Evolutionary conservation across 192 early-diverging fungal genomes (phyloP).

Genomic region (Lobosporangium transversale): DNA sequence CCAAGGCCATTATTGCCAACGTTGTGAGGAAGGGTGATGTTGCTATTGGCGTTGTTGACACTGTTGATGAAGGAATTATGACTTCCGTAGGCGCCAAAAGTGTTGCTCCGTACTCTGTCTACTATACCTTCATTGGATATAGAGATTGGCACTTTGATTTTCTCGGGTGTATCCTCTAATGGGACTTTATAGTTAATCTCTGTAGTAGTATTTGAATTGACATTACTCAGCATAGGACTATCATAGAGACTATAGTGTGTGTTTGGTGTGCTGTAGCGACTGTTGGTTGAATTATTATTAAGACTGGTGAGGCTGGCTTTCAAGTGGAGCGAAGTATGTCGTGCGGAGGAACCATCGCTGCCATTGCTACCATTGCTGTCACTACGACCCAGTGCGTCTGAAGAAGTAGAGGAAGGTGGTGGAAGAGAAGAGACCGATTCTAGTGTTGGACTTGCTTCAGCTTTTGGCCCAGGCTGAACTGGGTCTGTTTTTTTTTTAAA

Average conservation of each 20-base stretch:
- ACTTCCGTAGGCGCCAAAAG: background rate
- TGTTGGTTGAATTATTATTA: conserved; percentile 1
- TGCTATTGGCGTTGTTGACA: conserved; percentile 10
- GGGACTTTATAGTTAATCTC: conserved; percentile 29
- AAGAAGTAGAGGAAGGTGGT: background rate
- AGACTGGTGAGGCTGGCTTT: conserved; percentile 11
- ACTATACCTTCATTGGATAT: background rate
- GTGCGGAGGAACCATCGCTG: too few species aligned
- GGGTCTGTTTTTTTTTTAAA: conserved; percentile 36
- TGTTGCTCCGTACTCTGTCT: conserved; percentile 11
- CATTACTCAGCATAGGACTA: background rate
- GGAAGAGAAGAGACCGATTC: conserved; percentile 10
- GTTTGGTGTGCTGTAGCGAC: background rate
- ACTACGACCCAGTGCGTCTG: conserved; percentile 2
- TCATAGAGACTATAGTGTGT: background rate
- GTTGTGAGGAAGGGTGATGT: background rate
- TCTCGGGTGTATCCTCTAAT: conserved; percentile 12
- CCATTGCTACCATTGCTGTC: conserved; percentile 4
- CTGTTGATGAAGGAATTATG: background rate
- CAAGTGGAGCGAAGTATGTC: background rate
- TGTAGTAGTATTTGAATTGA: conserved; percentile 8
- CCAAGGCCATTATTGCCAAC: background rate
- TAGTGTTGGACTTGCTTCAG: background rate
- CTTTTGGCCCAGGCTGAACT: background rate
- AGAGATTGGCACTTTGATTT: conserved; percentile 39